Base-by-base conservation (phyloP, 345 rosid species). In the Lepidium didymum region DNA sequence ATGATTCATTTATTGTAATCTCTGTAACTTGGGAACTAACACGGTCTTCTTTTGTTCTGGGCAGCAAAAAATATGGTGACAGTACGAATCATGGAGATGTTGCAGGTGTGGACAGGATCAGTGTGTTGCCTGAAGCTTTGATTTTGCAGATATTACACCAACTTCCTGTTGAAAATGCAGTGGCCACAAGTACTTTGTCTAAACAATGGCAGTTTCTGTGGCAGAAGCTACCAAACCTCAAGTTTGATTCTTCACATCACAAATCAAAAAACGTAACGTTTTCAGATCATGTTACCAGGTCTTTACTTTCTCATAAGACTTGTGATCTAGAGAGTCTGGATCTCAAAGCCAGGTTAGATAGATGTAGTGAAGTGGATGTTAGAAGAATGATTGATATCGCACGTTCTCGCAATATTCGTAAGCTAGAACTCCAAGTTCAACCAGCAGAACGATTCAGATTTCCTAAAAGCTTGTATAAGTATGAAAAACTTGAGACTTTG, bases 181-280 rank as follows among this genome's bases (percentile, higher is more conserved):
- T 64, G 14, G 7, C 58, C 47, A 64, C 69, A 0, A 50, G 69
- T 64, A 15, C 15, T 41, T 64, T 64, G 47, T 64, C 71, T 13
- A 67, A 42, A 15, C 5, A 33, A 31, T 67, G 62, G 70, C 6
- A 1, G 7, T 67, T 13, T 31, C 43, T 12, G 31, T 67, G 62
- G 70, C 42, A 31, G 31, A 1, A 42, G 42, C 0, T 66, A 33
- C 61, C 44, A 33, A 43, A 19, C 33, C 44, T 43, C 12, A n/a
- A 33, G 27, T 34, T 67, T 58, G 43, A 33, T 35, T 9, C 2
- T 45, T 0, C 31, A 27, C 6, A 19, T 34, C 5, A 6, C 14
- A 1, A 5, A 0, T 3, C 5, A 19, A 5, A 43, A 9, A 34
- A 2, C 19, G 49, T 15, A 12, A 50, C 29, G 6, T 27, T 27